Percentiles rank a stretch among this genome's conserved stretches.
phyloP scores from a whole-genome alignment of 148 eudicot genomes.

The Rhododendron kiyosumense region DNA sequence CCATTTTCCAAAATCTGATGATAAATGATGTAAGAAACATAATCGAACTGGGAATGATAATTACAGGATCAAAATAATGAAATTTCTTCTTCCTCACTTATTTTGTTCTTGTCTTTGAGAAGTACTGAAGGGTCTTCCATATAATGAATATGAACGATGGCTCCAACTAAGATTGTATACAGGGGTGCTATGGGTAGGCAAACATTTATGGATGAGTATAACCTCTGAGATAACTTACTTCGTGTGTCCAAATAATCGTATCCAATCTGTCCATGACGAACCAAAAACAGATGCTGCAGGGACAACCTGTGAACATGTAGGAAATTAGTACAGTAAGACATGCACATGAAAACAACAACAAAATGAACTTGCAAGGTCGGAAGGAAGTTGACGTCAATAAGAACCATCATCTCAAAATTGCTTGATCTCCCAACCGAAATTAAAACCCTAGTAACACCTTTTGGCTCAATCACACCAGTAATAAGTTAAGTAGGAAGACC shows the following conservation, averaged over 20 bases:
- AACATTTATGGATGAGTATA: background rate
- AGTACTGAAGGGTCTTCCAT: background rate
- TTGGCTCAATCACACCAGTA: background rate
- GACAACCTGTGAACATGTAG: conserved; percentile 44
- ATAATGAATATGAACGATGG: background rate
- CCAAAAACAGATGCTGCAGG: conserved; percentile 93
- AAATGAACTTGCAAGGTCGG: background rate
- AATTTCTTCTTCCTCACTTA: background rate
- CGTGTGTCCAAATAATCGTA: conserved; percentile 64
- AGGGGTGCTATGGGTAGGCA: background rate
- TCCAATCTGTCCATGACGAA: conserved; percentile 86
- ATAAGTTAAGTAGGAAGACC: background rate
- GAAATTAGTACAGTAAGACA: background rate
- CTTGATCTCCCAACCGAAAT: background rate
- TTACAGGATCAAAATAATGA: background rate
- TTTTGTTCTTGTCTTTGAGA: background rate
- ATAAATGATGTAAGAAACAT: background rate
- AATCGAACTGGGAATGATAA: background rate
- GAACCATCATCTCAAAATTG: background rate
- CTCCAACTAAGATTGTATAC: background rate
- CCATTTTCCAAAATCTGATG: background rate
- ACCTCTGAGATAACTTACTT: conserved; percentile 38
- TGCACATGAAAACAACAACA: background rate
- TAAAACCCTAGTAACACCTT: background rate
- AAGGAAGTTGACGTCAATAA: background rate